These are phyloP conservation scores for Russula sp. DNA, from an alignment of 768 basidiomycete genomes.

Conservation along the genomic window DNA sequence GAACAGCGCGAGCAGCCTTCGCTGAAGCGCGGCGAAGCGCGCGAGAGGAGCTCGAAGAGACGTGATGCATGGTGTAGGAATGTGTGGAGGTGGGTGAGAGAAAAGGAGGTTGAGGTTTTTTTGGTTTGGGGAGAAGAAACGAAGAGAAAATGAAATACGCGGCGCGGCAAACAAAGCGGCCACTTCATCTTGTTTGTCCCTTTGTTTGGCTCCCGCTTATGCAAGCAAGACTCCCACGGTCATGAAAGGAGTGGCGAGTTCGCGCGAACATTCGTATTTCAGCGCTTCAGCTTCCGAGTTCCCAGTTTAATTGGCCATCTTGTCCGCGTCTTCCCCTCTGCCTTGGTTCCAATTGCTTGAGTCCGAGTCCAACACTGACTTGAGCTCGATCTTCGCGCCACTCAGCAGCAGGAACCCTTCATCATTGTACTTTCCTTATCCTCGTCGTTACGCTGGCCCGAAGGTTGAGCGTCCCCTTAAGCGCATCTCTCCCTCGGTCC, in stretches of 20 bases:
- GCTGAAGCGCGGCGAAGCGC: conserved; percentile 61
- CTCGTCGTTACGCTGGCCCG: background rate
- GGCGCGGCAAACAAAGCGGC: background rate
- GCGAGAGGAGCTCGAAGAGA: conserved; percentile 57
- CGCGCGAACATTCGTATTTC: no score
- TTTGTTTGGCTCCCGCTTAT: no score
- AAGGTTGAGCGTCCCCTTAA: conserved; percentile 13
- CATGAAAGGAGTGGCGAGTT: no score
- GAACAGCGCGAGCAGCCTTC: conserved; percentile 45
- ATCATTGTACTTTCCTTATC: conserved; percentile 10
- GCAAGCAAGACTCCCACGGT: no score
- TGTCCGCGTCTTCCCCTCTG: conserved; percentile 32
- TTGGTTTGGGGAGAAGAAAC: background rate
- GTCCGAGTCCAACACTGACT: conserved; percentile 43
- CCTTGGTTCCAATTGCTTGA: conserved; percentile 44
- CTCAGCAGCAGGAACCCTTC: conserved; percentile 22
- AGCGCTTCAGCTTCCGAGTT: no score
- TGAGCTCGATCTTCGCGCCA: conserved; percentile 33
- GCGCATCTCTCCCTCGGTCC: conserved; percentile 21
- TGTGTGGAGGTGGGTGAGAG: conserved; percentile 10
- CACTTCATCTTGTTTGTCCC: background rate
- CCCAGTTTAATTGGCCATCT: no score
- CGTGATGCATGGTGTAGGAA: conserved; percentile 53
- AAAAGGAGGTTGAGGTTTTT: conserved; percentile 11
- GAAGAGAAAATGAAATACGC: background rate